Percentiles rank a stretch among this genome's conserved stretches.
Conservation (phyloP, 2,329 filamentous ascomycete species). For the Incumbomyces lentus region DNA sequence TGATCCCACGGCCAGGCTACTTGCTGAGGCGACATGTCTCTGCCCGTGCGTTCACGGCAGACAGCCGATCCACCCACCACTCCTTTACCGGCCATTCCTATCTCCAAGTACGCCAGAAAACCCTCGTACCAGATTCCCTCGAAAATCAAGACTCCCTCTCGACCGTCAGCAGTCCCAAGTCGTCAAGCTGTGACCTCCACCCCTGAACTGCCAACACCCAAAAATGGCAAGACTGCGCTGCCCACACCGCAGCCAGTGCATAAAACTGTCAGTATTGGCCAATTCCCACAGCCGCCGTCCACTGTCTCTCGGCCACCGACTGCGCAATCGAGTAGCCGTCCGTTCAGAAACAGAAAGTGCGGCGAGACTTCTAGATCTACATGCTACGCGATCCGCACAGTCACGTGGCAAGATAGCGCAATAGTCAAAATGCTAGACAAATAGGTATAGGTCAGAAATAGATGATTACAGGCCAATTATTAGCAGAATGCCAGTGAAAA, state of each 20-base stretch:
- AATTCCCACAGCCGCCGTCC: slow-evolving; percentile 81
- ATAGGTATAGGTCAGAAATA: no score
- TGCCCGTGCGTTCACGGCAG: slow-evolving; percentile 42
- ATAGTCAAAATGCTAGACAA: no score
- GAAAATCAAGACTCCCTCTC: slow-evolving; percentile 34
- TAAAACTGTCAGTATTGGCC: slow-evolving; percentile 85
- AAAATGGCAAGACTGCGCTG: slow-evolving; percentile 27
- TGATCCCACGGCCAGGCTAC: background rate
- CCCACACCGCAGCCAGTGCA: slow-evolving; percentile 59
- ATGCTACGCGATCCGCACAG: no score
- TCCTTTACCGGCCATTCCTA: slow-evolving; percentile 63
- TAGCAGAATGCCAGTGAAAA: no score
- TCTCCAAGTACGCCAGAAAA: slow-evolving; percentile 53
- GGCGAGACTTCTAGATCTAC: no score
- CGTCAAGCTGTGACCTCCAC: slow-evolving; percentile 40
- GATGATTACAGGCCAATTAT: no score
- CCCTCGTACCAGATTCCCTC: slow-evolving; percentile 38
- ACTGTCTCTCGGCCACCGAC: slow-evolving; percentile 52
- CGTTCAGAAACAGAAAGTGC: no score
- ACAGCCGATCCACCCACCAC: slow-evolving; percentile 58
- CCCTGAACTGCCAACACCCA: slow-evolving; percentile 47
- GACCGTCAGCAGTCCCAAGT: slow-evolving; percentile 37
- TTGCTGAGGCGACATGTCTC: slow-evolving; percentile 5
- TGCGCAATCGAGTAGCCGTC: slow-evolving; percentile 36
- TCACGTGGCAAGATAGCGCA: no score